Evolutionary conservation across 2,329 filamentous ascomycete species (phyloP).

Genomic region (Fusarium sp.): DNA sequence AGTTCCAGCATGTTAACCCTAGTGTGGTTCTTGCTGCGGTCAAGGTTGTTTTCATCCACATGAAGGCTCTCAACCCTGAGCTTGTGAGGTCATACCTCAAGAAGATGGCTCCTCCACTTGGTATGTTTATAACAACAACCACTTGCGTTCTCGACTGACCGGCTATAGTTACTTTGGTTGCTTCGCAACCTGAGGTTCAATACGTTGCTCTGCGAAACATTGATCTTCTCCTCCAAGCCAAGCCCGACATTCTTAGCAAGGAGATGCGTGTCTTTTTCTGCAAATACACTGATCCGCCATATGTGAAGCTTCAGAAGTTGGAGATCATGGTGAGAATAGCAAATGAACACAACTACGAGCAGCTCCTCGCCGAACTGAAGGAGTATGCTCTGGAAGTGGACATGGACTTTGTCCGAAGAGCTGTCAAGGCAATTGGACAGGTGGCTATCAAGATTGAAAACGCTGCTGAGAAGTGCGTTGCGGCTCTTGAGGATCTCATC

Average conservation of each 20-base stretch:
- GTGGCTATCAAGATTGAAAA: constrained; percentile 98
- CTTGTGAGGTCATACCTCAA: constrained; percentile 87
- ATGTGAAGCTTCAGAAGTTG: constrained; percentile 96
- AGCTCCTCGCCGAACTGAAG: constrained; percentile 91
- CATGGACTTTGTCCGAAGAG: constrained; percentile 97
- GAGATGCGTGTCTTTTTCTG: constrained; percentile 99
- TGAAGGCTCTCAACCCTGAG: constrained; percentile 84
- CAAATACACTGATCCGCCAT: constrained; percentile 99
- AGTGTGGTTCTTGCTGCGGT: constrained; percentile 97
- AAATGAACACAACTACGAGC: constrained; percentile 95
- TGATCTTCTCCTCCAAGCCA: constrained; percentile 92
- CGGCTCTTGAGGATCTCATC: constrained; percentile 91
- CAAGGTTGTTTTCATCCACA: constrained; percentile 97
- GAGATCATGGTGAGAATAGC: constrained; percentile 99
- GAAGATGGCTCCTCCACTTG: constrained; percentile 97
- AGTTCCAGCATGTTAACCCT: constrained; percentile 98
- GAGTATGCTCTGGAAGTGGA: constrained; percentile 98
- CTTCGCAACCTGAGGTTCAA: constrained; percentile 95
- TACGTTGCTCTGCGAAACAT: constrained; percentile 98
- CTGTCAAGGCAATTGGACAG: constrained; percentile 96
- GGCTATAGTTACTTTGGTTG: constrained; percentile 84
- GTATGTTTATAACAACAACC: constrained; percentile 60
- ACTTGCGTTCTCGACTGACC: neutral
- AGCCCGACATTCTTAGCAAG: constrained; percentile 96
- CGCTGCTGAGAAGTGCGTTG: constrained; percentile 94